phyloP scores from a whole-genome alignment of 495 filamentous ascomycete genomes.

The Collariella sp. region DNA sequence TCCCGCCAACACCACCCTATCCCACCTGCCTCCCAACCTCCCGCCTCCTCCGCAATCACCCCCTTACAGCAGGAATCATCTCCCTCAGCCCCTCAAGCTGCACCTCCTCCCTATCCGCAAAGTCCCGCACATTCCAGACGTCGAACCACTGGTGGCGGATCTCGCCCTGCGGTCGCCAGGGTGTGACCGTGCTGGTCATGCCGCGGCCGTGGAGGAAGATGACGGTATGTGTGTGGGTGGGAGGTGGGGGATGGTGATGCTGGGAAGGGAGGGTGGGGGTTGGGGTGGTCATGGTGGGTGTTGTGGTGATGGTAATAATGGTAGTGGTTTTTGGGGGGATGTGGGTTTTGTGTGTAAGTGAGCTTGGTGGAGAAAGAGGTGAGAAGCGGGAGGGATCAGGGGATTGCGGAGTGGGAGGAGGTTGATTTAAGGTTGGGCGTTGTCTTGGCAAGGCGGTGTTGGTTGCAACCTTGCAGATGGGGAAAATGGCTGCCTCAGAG shows the following conservation, averaged over 20 bases:
- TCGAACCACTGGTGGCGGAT: slow-evolving; percentile 37
- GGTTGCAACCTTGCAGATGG: too few relatives aligned
- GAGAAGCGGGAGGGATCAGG: too few relatives aligned
- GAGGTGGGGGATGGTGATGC: slow-evolving; percentile 17
- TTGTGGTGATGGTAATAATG: neutral
- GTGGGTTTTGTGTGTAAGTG: too few relatives aligned
- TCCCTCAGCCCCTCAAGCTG: slow-evolving; percentile 25
- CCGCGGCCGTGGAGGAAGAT: slow-evolving; percentile 56
- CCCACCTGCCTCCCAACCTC: slow-evolving; percentile 21
- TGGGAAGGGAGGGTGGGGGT: slow-evolving; percentile 5
- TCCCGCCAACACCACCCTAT: slow-evolving; percentile 29
- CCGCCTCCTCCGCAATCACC: slow-evolving; percentile 25
- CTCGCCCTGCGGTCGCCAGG: neutral
- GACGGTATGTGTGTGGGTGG: slow-evolving; percentile 47
- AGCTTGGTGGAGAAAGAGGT: too few relatives aligned
- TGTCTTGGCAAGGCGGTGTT: too few relatives aligned
- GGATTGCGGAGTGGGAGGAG: too few relatives aligned
- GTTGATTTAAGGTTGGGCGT: too few relatives aligned
- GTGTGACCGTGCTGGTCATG: slow-evolving; percentile 29
- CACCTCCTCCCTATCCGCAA: slow-evolving; percentile 25
- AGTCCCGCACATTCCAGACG: slow-evolving; percentile 28
- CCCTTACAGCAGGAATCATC: slow-evolving; percentile 16
- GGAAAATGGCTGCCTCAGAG: too few relatives aligned
- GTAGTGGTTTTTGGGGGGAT: too few relatives aligned
- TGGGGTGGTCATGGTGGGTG: neutral